Evolutionary conservation across 345 rosid genomes (phyloP), one percentile per base, ranked within the genome.

Genomic region (Cochlearia excelsa): DNA sequence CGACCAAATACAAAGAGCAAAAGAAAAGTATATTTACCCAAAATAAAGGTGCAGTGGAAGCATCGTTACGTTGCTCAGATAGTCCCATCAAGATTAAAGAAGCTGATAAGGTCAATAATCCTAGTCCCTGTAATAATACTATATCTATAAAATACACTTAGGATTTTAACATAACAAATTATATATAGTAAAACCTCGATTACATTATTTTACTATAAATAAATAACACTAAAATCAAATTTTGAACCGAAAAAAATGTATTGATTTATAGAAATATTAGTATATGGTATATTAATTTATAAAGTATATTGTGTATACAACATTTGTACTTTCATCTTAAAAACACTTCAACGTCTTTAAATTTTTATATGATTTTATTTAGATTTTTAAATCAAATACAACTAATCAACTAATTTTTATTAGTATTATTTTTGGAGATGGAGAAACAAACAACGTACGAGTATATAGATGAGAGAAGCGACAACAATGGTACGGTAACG

Each of bases 81-180:
- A 37, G 7, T 37, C 77, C 66, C 50, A 56, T 47, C 6, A 76
- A 44, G 45, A 82, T 74, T 52, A 83, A 52, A 4, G 72, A 43
- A 28, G 94, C 87, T 3, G 94, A 87, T 23, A 90, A 37, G 2
- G 91, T 85, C 67, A 90, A 62, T 70, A 79, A 39, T 29, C 77
- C 73, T 48, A 81, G 78, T 30, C 86, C 90, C 86, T 81, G 81
- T 61, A n/a, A 26, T 23, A 61, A 46, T 6, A 37, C 23, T 16
- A 16, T 16, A 16, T 16, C 23, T 16, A 16, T 16, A 16, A 16
- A 16, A 16, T 16, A 16, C 23, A 16, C 23, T 16, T 16, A 16
- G 23, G 23, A 16, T 16, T 16, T 16, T 16, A 16, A 16, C 23
- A 16, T 16, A 16, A 16, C 23, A 16, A 16, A 16, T 16, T 16